Evolutionary conservation across 192 early-diverging fungal genomes (phyloP).

Genomic region (Coemansia sp.): DNA sequence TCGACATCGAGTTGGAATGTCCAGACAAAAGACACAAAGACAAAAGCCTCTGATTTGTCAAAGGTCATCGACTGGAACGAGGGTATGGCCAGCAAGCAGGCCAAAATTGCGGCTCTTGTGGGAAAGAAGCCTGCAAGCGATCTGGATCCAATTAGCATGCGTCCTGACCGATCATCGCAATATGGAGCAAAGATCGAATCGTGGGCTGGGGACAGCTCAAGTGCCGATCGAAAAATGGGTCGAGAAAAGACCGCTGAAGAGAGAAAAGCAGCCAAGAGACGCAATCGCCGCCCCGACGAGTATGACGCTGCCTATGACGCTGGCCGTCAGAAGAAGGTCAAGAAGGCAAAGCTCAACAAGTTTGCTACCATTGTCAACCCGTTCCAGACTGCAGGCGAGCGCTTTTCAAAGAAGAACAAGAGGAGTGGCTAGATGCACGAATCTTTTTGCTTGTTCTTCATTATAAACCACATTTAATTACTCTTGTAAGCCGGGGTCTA

Average conservation of each 20-base stretch:
- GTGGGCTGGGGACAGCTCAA: constrained; percentile 49
- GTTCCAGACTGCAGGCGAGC: constrained; percentile 48
- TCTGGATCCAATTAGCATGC: constrained; percentile 40
- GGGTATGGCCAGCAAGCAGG: constrained; percentile 47
- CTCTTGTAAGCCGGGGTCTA: too few species aligned
- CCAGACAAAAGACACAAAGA: constrained; percentile 7
- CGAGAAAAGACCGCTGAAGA: constrained; percentile 18
- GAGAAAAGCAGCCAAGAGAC: constrained; percentile 42
- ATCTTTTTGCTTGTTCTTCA: too few species aligned
- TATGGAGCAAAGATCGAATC: constrained; percentile 55
- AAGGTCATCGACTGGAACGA: constrained; percentile 46
- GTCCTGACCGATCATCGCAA: constrained; percentile 45
- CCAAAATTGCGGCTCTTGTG: constrained; percentile 52
- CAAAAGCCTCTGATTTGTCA: constrained; percentile 1
- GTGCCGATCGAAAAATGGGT: constrained; percentile 25
- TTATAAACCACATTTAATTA: too few species aligned
- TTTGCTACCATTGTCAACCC: constrained; percentile 46
- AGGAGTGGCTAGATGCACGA: too few species aligned
- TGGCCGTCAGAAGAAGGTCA: constrained; percentile 71
- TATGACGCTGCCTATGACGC: constrained; percentile 74
- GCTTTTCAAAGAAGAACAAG: constrained; percentile 18
- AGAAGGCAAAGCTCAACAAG: constrained; percentile 53
- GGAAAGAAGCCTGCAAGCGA: constrained; percentile 44
- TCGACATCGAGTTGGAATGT: constrained; percentile 32
- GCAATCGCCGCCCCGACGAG: constrained; percentile 56